Evolutionary conservation across 495 filamentous ascomycete genomes (phyloP), one percentile per base, ranked within the genome.

Genomic region (Penicillium crystallinum): DNA sequence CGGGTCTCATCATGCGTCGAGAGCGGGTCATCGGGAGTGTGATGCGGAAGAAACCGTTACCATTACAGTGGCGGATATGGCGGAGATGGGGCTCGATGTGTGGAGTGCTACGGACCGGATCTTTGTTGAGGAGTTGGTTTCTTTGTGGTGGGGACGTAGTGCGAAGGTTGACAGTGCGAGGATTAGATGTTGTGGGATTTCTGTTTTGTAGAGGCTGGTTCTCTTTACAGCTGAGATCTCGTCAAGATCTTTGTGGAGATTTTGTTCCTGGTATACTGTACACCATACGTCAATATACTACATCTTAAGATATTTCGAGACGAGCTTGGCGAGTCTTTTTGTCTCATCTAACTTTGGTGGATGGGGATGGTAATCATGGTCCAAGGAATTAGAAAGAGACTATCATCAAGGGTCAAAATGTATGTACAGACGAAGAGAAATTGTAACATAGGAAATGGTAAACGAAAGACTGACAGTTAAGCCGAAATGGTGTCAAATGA

Each of bases 51-150:
- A 77, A 0, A 72, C 74, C 31, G 69, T 90, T 5, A 70, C 70
- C 3, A 73, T 92, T 30, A 81, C 75, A 19, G 81, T 80, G 40
- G 85, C 89, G 19, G 89, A 91, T 54, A 75, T 96, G 59, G 74
- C 75, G 42, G 73, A 81, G 40, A 90, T 95, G 87, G 90, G 91
- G 0, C 78, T 96, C 23, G 91, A 96, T 62, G 76, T 84, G 0
- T 96, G 91, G 91, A 95, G 88, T 64, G 78, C 81, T 38, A 71
- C 78, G 23, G 91, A 96, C 66, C 80, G 83, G 33, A 68, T 77
- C 15, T 95, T 95, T 61, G 79, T 90, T 6, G 70, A 78, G 61
- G 84, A 89, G 53, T 65, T 89, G 37, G 72, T 84, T 50, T 71
- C 58, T 50, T 65, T 84, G 43, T 96, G 90, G 71, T 96, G 90